phyloP scores from a whole-genome alignment of 2,329 filamentous ascomycete genomes.

The Aspergillus puulaauensis region DNA sequence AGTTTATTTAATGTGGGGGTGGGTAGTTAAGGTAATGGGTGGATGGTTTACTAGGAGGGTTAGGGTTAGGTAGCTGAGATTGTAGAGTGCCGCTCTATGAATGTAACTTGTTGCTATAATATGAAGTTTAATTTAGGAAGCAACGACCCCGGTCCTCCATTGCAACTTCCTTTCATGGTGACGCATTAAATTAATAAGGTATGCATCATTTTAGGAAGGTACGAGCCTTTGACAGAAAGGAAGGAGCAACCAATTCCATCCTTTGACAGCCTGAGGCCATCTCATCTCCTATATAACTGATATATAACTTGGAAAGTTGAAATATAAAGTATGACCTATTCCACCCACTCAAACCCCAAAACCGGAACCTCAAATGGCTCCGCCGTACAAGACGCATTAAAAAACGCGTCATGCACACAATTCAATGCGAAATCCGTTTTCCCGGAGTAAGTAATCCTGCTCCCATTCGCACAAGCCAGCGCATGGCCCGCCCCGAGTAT shows the following conservation, averaged over 20 bases:
- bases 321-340: too few species aligned
- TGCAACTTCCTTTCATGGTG: not conserved
- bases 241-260: not conserved
- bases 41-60: not conserved
- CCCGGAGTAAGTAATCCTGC: constrained; percentile 27
- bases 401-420: constrained; percentile 26
- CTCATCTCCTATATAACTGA: too few species aligned
- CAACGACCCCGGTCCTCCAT: not conserved
- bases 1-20: not conserved
- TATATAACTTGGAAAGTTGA: too few species aligned
- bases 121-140: not conserved
- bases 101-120: not conserved
- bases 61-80: too few species aligned
- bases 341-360: constrained; percentile 25
- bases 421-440: constrained; percentile 23
- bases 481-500: constrained; percentile 26
- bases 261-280: not conserved
- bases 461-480: constrained; percentile 26
- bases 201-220: too few species aligned
- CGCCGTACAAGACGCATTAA: constrained; percentile 30
- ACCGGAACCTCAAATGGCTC: constrained; percentile 26
- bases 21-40: too few species aligned
- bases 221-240: too few species aligned
- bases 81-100: too few species aligned
- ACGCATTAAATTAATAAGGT: not conserved